These are phyloP conservation scores for Myxozyma neotropica DNA, from an alignment of 805 yeast genomes.

Conservation along the genomic window DNA sequence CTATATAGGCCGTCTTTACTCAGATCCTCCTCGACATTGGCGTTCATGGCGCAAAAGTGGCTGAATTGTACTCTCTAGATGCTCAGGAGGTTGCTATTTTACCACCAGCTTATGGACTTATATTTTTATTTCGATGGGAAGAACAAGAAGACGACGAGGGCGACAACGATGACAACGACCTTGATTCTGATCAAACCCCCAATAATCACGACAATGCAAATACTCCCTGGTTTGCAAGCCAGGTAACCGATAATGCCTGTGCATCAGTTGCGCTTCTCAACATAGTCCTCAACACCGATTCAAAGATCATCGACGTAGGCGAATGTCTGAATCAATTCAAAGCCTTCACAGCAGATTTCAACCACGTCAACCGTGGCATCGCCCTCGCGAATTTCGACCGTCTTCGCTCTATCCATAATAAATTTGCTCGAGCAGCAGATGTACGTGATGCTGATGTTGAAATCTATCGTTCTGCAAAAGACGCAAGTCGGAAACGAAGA, in stretches of 20 bases:
- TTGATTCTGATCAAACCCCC: background rate
- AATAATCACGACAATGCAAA: background rate
- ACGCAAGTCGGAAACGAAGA: background rate
- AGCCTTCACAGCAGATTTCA: conserved; percentile 17
- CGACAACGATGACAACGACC: conserved; percentile 1
- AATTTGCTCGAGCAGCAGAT: conserved; percentile 21
- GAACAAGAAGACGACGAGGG: background rate
- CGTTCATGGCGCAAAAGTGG: conserved; percentile 19
- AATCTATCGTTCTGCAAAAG: background rate
- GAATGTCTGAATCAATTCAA: conserved; percentile 10
- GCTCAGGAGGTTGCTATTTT: background rate
- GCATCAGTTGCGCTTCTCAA: conserved; percentile 29
- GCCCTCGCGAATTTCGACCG: conserved; percentile 23
- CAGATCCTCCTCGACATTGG: conserved; percentile 20
- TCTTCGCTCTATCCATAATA: conserved; percentile 22
- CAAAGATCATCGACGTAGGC: conserved; percentile 10
- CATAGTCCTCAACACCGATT: conserved; percentile 13
- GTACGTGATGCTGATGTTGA: conserved; percentile 16
- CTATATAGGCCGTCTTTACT: conserved; percentile 15
- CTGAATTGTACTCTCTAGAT: conserved; percentile 26
- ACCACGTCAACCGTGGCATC: conserved; percentile 23
- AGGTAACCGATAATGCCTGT: conserved; percentile 25
- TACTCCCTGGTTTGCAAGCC: conserved; percentile 30
- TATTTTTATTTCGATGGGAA: conserved; percentile 27
- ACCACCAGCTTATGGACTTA: conserved; percentile 14